Evolutionary conservation across 2,329 filamentous ascomycete species (phyloP).

Genomic region (Claviceps purpurea): DNA sequence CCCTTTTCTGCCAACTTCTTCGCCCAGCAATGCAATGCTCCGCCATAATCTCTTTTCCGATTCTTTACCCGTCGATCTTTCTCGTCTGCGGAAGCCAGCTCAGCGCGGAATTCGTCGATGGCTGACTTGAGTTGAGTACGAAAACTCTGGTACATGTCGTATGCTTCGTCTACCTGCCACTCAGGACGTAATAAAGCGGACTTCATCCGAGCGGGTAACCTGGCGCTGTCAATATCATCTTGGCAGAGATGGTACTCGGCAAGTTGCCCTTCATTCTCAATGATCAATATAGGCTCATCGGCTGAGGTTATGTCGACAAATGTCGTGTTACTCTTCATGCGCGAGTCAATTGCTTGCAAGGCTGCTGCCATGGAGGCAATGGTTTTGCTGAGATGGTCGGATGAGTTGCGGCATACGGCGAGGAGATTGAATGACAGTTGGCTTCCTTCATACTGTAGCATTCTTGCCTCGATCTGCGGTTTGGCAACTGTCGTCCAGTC

Average conservation of each 20-base stretch:
- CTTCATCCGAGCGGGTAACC: conserved; percentile 8
- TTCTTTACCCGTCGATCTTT: conserved; percentile 39
- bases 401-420: conserved; percentile 56
- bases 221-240: conserved; percentile 12
- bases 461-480: conserved; percentile 52
- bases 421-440: conserved; percentile 66
- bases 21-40: conserved; percentile 56
- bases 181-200: conserved; percentile 6
- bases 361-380: conserved; percentile 30
- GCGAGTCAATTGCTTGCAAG: conserved; percentile 24
- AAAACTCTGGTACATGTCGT: conserved; percentile 25
- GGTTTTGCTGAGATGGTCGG: conserved; percentile 32
- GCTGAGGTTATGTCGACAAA: conserved; percentile 13
- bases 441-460: conserved; percentile 51
- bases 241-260: conserved; percentile 17
- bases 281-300: conserved; percentile 12
- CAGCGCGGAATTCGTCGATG: conserved; percentile 33
- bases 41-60: conserved; percentile 54
- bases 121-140: conserved; percentile 27
- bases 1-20: conserved; percentile 54
- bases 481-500: conserved; percentile 57
- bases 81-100: conserved; percentile 29
- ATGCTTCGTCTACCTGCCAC: conserved; percentile 14
- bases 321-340: conserved; percentile 10
- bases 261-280: conserved; percentile 13